Percentiles rank a stretch among this genome's conserved stretches.
phyloP scores from a whole-genome alignment of 2,329 filamentous ascomycete species.

The Grosmannia huntii region DNA sequence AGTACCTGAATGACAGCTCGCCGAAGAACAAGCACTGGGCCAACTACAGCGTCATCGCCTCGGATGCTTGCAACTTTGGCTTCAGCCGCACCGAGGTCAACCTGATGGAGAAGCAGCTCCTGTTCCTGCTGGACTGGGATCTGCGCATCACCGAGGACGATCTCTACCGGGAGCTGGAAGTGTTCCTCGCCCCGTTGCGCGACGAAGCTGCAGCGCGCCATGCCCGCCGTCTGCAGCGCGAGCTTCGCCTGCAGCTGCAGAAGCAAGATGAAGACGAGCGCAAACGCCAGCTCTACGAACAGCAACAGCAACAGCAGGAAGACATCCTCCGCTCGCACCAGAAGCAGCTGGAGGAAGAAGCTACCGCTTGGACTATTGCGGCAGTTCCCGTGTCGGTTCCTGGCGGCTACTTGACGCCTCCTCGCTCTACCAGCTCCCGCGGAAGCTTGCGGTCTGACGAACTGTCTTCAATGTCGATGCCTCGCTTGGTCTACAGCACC shows the following conservation, averaged over 20 bases:
- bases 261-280: conserved; percentile 24
- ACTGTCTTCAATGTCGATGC: conserved; percentile 20
- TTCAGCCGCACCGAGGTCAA: conserved; percentile 96
- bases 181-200: conserved; percentile 79
- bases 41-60: conserved; percentile 71
- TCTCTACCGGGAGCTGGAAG: conserved; percentile 74
- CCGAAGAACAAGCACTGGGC: conserved; percentile 99
- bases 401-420: conserved; percentile 30
- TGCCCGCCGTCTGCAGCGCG: conserved; percentile 34
- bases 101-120: conserved; percentile 97
- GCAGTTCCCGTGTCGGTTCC: conserved; percentile 17
- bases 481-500: conserved; percentile 31
- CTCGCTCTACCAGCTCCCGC: conserved; percentile 23
- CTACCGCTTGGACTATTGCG: conserved; percentile 11
- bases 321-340: conserved; percentile 6
- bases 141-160: conserved; percentile 75
- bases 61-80: conserved; percentile 56
- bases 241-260: conserved; percentile 11
- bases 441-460: conserved; percentile 24
- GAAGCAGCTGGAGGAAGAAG: conserved; percentile 16
- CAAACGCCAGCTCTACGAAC: conserved; percentile 17
- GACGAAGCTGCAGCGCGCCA: conserved; percentile 39
- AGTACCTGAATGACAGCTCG: conserved; percentile 97
- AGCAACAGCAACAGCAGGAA: conserved; percentile 17
- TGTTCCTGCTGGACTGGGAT: conserved; percentile 92